Evolutionary conservation across 2,329 filamentous ascomycete species (phyloP).

Genomic region (Epichloe glyceriae): DNA sequence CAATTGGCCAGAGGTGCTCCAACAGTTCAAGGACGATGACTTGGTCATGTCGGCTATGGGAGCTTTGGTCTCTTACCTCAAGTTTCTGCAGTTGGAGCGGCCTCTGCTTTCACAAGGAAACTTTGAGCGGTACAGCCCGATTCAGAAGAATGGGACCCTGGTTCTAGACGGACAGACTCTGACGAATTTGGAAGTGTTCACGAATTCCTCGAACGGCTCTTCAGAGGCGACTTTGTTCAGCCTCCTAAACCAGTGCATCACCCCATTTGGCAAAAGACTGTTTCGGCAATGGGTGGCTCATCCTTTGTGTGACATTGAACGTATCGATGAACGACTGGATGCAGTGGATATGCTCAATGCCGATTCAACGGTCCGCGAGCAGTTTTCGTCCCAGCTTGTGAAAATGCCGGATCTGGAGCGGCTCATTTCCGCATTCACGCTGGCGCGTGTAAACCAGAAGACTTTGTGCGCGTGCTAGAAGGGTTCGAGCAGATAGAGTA

Average conservation of each 20-base stretch:
- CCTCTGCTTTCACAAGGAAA: slow-evolving; percentile 81
- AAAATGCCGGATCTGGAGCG: slow-evolving; percentile 92
- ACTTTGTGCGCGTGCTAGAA: slow-evolving; percentile 87
- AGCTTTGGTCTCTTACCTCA: slow-evolving; percentile 76
- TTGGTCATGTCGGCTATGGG: slow-evolving; percentile 83
- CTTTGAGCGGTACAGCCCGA: slow-evolving; percentile 85
- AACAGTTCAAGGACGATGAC: slow-evolving; percentile 63
- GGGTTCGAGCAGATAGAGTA: slow-evolving; percentile 98
- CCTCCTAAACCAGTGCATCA: slow-evolving; percentile 86
- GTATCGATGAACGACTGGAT: slow-evolving; percentile 88
- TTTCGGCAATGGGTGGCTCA: slow-evolving; percentile 97
- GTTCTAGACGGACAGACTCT: slow-evolving; percentile 92
- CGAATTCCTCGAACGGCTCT: slow-evolving; percentile 81
- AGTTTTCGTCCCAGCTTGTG: slow-evolving; percentile 75
- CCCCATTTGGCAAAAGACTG: slow-evolving; percentile 90
- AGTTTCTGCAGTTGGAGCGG: slow-evolving; percentile 75
- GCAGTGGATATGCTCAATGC: slow-evolving; percentile 88
- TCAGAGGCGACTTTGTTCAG: slow-evolving; percentile 77
- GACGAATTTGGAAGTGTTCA: slow-evolving; percentile 95
- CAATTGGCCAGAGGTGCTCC: slow-evolving; percentile 63
- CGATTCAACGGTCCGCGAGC: slow-evolving; percentile 66
- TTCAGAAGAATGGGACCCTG: slow-evolving; percentile 77
- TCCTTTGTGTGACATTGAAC: slow-evolving; percentile 70
- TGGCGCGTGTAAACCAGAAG: slow-evolving; percentile 74
- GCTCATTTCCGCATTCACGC: slow-evolving; percentile 92